Conservation (phyloP, 1,284 basidiomycete species). For the Inonotus obliquus region DNA sequence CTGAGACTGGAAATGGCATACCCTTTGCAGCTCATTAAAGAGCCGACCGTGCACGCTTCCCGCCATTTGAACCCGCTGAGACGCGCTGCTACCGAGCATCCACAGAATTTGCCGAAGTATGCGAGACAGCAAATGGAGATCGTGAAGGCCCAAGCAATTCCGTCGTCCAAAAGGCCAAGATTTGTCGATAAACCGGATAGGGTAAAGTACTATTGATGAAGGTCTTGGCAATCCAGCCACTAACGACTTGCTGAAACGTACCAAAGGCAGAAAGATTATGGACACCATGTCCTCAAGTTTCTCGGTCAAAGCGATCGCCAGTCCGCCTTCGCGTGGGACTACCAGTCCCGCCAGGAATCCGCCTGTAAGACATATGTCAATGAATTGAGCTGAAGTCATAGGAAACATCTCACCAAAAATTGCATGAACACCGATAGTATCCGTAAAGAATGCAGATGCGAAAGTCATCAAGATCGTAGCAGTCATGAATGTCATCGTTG, state of each 20-base stretch:
- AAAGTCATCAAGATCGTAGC: constrained; percentile 58
- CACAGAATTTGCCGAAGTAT: constrained; percentile 56
- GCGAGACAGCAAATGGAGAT: constrained; percentile 47
- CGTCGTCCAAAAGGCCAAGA: constrained; percentile 55
- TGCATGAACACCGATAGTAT: constrained; percentile 90
- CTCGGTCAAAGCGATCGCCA: constrained; percentile 55
- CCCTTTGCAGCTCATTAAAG: constrained; percentile 74
- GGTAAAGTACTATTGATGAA: constrained; percentile 46
- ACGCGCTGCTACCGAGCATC: constrained; percentile 50
- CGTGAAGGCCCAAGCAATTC: constrained; percentile 60
- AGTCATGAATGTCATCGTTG: constrained; percentile 64
- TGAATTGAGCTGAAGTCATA: background rate
- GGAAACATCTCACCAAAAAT: constrained; percentile 60
- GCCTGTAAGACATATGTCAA: constrained; percentile 26
- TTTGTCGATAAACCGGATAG: constrained; percentile 65
- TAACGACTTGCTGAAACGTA: constrained; percentile 25
- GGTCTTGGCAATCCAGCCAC: background rate
- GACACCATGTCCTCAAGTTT: constrained; percentile 62
- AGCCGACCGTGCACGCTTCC: constrained; percentile 62
- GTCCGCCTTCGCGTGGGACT: constrained; percentile 64
- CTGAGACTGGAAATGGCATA: constrained; percentile 26
- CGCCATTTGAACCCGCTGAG: constrained; percentile 50
- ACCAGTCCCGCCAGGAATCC: constrained; percentile 62
- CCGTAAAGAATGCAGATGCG: constrained; percentile 62
- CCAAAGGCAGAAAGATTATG: constrained; percentile 59